phyloP scores from a whole-genome alignment of 768 basidiomycete genomes.

The Mycena capillaripes region DNA sequence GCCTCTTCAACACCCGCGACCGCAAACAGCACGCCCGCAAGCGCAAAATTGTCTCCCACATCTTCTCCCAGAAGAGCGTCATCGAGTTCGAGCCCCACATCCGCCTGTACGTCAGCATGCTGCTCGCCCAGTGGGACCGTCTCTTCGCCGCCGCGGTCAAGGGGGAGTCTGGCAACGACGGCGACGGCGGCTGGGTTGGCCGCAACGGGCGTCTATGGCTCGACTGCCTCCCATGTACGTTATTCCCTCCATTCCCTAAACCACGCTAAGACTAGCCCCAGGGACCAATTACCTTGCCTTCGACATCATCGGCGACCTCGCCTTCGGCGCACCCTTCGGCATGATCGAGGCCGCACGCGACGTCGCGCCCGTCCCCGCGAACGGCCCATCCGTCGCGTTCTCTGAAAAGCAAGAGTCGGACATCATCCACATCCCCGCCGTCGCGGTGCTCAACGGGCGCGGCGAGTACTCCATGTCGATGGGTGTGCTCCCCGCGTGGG shows the following conservation, averaged over 20 bases:
- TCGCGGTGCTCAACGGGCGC: constrained; percentile 88
- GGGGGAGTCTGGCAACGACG: constrained; percentile 69
- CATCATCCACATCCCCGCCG: constrained; percentile 79
- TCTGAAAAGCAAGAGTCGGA: constrained; percentile 64
- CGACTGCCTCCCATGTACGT: constrained; percentile 79
- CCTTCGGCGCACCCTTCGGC: constrained; percentile 90
- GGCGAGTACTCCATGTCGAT: constrained; percentile 90
- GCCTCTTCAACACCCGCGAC: constrained; percentile 85
- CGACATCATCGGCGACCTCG: constrained; percentile 88
- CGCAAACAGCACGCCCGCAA: constrained; percentile 87
- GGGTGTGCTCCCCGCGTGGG: constrained; percentile 80
- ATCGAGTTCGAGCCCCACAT: constrained; percentile 90
- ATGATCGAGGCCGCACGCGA: constrained; percentile 87
- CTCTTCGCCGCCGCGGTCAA: constrained; percentile 69
- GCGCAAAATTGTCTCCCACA: constrained; percentile 91
- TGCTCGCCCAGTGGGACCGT: constrained; percentile 84
- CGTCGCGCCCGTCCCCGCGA: constrained; percentile 75
- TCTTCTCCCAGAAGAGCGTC: constrained; percentile 89
- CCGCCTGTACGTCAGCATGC: constrained; percentile 65
- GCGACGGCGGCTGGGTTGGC: constrained; percentile 77
- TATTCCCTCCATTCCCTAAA: not conserved
- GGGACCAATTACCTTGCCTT: constrained; percentile 71
- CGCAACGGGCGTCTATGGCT: constrained; percentile 77
- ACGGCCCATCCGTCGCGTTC: constrained; percentile 67
- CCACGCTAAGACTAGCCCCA: constrained; percentile 33